A percentile compares a stretch with the other conserved stretches of the same genome.
These are phyloP conservation scores for Lathyrus aphaca DNA, from an alignment of 306 rosid genomes.

Conservation along the genomic window DNA sequence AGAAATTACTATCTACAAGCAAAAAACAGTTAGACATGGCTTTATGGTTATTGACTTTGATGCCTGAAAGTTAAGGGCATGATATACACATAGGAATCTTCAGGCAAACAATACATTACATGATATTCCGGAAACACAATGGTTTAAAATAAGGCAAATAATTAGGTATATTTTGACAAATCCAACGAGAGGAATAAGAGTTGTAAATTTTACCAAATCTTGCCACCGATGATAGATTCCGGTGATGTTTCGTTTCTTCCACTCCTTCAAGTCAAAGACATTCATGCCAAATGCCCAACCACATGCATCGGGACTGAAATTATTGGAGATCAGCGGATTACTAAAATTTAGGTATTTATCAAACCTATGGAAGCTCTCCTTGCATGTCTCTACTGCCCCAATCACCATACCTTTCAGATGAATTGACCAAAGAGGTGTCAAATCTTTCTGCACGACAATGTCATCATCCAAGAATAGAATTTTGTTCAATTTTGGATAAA, in stretches of 20 bases:
- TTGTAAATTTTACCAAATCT: constrained; percentile 66
- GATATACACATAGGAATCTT: constrained; percentile 12
- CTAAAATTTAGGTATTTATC: constrained; percentile 96
- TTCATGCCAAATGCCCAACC: constrained; percentile 99
- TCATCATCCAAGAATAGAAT: constrained; percentile 94
- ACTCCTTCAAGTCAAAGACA: constrained; percentile 91
- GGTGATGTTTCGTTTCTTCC: constrained; percentile 88
- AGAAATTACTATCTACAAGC: constrained; percentile 19
- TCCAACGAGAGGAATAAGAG: constrained; percentile 23
- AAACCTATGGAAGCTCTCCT: constrained; percentile 98
- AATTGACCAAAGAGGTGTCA: constrained; percentile 87
- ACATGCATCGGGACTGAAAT: constrained; percentile 91
- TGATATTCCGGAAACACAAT: constrained; percentile 22
- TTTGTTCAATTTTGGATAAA: constrained; percentile 89
- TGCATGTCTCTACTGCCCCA: constrained; percentile 99
- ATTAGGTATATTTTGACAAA: constrained; percentile 1
- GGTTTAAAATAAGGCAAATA: not conserved
- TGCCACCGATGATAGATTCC: constrained; percentile 96
- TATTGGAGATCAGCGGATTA: constrained; percentile 76
- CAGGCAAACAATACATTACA: constrained; percentile 23
- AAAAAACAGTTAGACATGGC: constrained; percentile 3
- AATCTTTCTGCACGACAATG: constrained; percentile 94
- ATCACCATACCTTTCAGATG: constrained; percentile 91
- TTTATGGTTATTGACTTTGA: constrained; percentile 25
- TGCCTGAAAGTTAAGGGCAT: not conserved